Evolutionary conservation across 1,284 basidiomycete species (phyloP).

Genomic region (Sanguinoderma infundibulare): DNA sequence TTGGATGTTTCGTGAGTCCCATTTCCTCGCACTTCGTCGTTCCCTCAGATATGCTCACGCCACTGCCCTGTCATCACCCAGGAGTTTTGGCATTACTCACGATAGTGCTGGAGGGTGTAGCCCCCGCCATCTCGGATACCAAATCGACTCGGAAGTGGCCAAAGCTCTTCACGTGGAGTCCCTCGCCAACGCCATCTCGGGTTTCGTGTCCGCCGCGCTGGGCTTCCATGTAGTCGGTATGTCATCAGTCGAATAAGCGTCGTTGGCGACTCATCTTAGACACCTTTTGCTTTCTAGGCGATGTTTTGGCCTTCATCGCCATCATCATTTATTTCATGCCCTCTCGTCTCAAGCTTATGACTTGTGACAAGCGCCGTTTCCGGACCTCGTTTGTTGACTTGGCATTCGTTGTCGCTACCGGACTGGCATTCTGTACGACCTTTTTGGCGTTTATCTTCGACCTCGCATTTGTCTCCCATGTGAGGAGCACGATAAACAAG

Average conservation of each 20-base stretch:
- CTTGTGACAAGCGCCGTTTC: no score
- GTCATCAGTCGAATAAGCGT: slow-evolving; percentile 13
- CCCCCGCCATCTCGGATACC: slow-evolving; percentile 51
- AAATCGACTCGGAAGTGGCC: slow-evolving; percentile 51
- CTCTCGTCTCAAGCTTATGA: not conserved
- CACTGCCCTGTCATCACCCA: slow-evolving; percentile 29
- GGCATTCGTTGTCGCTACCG: not conserved
- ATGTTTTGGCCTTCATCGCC: slow-evolving; percentile 55
- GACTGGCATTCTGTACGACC: slow-evolving; percentile 19
- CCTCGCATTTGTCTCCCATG: slow-evolving; percentile 52
- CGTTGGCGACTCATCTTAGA: not conserved
- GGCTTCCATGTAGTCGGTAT: slow-evolving; percentile 52
- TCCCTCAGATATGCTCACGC: slow-evolving; percentile 7
- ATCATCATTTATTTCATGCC: slow-evolving; percentile 33
- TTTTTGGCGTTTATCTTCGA: slow-evolving; percentile 51
- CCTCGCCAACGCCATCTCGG: slow-evolving; percentile 47
- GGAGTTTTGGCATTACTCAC: slow-evolving; percentile 44
- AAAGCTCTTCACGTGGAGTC: slow-evolving; percentile 45
- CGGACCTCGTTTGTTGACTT: no score
- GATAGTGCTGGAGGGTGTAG: slow-evolving; percentile 48
- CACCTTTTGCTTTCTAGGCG: slow-evolving; percentile 40
- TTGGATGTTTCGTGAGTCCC: slow-evolving; percentile 48
- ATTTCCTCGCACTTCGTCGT: slow-evolving; percentile 16
- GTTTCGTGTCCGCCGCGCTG: slow-evolving; percentile 42
- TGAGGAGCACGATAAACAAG: slow-evolving; percentile 46